Evolutionary conservation across 192 early-diverging fungal genomes (phyloP).

Genomic region (Phycomyces nitens): DNA sequence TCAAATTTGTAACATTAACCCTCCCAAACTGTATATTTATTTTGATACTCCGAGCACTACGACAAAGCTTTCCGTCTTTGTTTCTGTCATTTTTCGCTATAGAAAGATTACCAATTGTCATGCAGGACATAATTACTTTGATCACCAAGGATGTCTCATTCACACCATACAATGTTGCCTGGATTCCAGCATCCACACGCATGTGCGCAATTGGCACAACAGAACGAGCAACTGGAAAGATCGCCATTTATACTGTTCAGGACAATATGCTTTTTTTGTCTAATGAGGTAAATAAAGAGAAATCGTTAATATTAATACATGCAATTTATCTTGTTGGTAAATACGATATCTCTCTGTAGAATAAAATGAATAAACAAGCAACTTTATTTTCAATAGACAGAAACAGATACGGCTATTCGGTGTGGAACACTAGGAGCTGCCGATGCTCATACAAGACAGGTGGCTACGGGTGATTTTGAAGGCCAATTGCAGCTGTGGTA

Average conservation of each 20-base stretch:
- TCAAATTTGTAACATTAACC: no score
- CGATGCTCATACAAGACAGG: constrained; percentile 42
- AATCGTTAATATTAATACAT: no score
- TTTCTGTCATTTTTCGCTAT: no score
- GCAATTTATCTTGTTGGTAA: no score
- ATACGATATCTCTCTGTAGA: no score
- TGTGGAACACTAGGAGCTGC: constrained; percentile 54
- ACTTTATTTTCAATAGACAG: constrained; percentile 33
- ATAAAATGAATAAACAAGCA: no score
- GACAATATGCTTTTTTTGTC: constrained; percentile 24
- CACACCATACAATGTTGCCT: constrained; percentile 59
- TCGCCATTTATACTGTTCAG: constrained; percentile 56
- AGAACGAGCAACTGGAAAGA: constrained; percentile 51
- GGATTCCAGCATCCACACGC: constrained; percentile 62
- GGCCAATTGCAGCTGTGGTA: constrained; percentile 51
- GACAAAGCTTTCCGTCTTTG: no score
- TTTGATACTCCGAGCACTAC: no score
- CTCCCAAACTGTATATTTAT: no score
- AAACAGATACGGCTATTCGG: constrained; percentile 49
- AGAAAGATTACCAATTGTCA: no score
- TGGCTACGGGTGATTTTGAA: constrained; percentile 70
- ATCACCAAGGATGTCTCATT: constrained; percentile 28
- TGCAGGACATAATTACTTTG: no score
- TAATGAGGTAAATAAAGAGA: no score
- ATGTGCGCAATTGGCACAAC: constrained; percentile 63